Evolutionary conservation across 345 rosid genomes (phyloP).

Genomic region (Jatropha curcas): DNA sequence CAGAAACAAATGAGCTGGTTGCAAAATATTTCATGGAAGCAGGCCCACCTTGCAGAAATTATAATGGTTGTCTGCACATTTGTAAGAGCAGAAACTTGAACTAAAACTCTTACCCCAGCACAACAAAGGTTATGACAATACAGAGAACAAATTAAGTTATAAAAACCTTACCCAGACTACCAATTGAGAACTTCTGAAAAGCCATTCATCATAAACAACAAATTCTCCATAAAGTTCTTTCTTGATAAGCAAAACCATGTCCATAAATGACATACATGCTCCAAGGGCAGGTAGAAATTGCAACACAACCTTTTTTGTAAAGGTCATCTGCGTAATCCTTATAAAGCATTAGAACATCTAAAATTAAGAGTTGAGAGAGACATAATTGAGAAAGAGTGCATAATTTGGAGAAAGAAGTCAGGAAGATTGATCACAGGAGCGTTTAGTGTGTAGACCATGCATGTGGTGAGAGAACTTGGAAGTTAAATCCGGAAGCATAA

Average conservation of each 20-base stretch:
- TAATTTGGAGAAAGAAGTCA: conserved; percentile 10
- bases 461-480: background rate
- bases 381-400: background rate
- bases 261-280: conserved; percentile 62
- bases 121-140: conserved; percentile 9
- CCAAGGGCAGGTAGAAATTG: conserved; percentile 55
- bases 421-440: background rate
- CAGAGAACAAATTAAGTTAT: conserved; percentile 1
- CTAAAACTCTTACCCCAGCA: conserved; percentile 5
- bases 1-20: conserved; percentile 57
- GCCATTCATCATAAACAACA: conserved; percentile 46
- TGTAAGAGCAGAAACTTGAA: conserved; percentile 13
- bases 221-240: conserved; percentile 42
- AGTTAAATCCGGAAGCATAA: background rate
- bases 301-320: conserved; percentile 48
- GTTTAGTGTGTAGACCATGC: background rate
- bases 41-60: conserved; percentile 40
- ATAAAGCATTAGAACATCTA: conserved; percentile 8
- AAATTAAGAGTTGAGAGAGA: background rate
- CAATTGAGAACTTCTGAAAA: conserved; percentile 51
- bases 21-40: conserved; percentile 40
- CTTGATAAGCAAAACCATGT: conserved; percentile 44
- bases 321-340: conserved; percentile 38
- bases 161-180: conserved; percentile 64
- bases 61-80: conserved; percentile 45